These are phyloP conservation scores for Beauveria caledonica DNA, from an alignment of 2,329 filamentous ascomycete species.

Conservation along the genomic window DNA sequence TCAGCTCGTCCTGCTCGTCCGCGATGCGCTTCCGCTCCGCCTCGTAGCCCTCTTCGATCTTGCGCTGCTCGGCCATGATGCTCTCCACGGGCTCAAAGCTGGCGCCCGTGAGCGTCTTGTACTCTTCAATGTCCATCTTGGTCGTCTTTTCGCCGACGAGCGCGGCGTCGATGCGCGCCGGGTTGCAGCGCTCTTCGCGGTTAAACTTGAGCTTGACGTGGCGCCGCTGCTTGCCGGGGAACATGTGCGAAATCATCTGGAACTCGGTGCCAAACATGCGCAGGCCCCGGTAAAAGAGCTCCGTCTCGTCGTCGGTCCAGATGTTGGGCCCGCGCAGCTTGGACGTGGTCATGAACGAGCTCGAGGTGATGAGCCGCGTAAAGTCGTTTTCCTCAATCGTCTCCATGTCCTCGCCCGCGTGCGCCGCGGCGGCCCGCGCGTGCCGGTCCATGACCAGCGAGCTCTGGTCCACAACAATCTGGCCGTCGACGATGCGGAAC, in stretches of 20 bases:
- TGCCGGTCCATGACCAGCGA: conserved; percentile 63
- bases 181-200: conserved; percentile 63
- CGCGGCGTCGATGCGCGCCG: conserved; percentile 53
- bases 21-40: conserved; percentile 33
- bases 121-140: conserved; percentile 53
- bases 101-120: conserved; percentile 43
- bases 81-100: conserved; percentile 48
- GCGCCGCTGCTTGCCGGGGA: conserved; percentile 60
- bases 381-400: conserved; percentile 72
- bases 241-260: conserved; percentile 69
- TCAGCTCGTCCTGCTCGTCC: conserved; percentile 40
- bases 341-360: conserved; percentile 54
- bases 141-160: conserved; percentile 52
- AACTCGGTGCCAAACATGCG: conserved; percentile 78
- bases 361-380: conserved; percentile 60
- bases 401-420: conserved; percentile 44
- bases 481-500: conserved; percentile 60
- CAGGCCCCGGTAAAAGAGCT: conserved; percentile 67
- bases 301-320: conserved; percentile 65
- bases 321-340: conserved; percentile 55
- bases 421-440: conserved; percentile 47
- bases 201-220: conserved; percentile 79
- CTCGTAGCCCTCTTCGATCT: conserved; percentile 36
- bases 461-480: conserved; percentile 62
- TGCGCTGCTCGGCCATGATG: conserved; percentile 47